A percentile compares a stretch with the other conserved stretches of the same genome.
These are phyloP conservation scores for Suillus clintonianus DNA, from an alignment of 768 basidiomycete genomes.

Conservation along the genomic window DNA sequence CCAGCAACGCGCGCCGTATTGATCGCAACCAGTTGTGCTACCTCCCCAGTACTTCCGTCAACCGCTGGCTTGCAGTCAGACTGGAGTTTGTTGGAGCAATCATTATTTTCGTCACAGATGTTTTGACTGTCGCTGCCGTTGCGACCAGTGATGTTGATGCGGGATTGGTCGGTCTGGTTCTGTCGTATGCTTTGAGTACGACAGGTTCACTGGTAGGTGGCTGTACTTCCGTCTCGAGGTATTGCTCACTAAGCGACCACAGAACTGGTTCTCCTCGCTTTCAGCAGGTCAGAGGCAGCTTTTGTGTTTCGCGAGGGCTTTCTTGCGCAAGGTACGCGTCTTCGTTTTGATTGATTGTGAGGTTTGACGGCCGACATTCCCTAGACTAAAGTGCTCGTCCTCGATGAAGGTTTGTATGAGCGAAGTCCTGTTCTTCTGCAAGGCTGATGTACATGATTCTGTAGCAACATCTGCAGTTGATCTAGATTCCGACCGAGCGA, in stretches of 20 bases:
- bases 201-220: slow-evolving; percentile 73
- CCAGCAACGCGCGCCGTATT: slow-evolving; percentile 69
- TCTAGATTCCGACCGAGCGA: slow-evolving; percentile 84
- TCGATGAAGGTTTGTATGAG: slow-evolving; percentile 76
- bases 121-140: slow-evolving; percentile 69
- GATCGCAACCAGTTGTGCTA: slow-evolving; percentile 87
- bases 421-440: neutral
- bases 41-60: slow-evolving; percentile 69
- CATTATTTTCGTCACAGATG: slow-evolving; percentile 74
- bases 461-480: slow-evolving; percentile 88
- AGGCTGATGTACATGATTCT: slow-evolving; percentile 3
- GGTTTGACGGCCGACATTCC: neutral
- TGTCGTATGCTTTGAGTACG: slow-evolving; percentile 83
- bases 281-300: slow-evolving; percentile 87
- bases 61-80: slow-evolving; percentile 83
- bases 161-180: slow-evolving; percentile 82
- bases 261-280: slow-evolving; percentile 84
- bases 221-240: neutral
- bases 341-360: neutral
- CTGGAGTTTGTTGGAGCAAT: slow-evolving; percentile 82
- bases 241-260: slow-evolving; percentile 5
- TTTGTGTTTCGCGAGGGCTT: slow-evolving; percentile 84
- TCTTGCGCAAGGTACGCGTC: slow-evolving; percentile 64
- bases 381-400: slow-evolving; percentile 81
- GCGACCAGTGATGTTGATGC: slow-evolving; percentile 80